A percentile compares a stretch with the other conserved stretches of the same genome.
Evolutionary conservation across 257 asterid genomes (phyloP).

Genomic region (Orobanche coerulescens): DNA sequence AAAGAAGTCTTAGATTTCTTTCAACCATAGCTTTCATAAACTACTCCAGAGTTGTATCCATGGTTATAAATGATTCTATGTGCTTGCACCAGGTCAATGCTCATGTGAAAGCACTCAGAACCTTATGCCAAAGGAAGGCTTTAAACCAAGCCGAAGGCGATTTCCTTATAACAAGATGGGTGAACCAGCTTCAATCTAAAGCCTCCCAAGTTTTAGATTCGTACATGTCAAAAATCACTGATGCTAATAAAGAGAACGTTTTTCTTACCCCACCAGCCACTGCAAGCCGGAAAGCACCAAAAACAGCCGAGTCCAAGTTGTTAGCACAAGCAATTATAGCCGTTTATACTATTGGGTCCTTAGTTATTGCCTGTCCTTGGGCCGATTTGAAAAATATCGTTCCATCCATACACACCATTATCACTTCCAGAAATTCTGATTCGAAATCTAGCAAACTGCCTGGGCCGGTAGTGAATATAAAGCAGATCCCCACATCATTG

Average conservation of each 20-base stretch:
- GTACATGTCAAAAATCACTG: slow-evolving; percentile 44
- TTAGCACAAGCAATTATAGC: slow-evolving; percentile 50
- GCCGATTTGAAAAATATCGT: slow-evolving; percentile 47
- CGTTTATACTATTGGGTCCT: slow-evolving; percentile 71
- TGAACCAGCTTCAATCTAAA: slow-evolving; percentile 49
- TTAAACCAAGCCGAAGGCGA: slow-evolving; percentile 48
- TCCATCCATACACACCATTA: slow-evolving; percentile 64
- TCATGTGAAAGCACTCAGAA: slow-evolving; percentile 80
- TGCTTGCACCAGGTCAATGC: slow-evolving; percentile 76
- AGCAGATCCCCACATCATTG: slow-evolving; percentile 61
- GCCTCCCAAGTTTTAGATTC: slow-evolving; percentile 48
- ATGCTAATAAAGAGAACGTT: slow-evolving; percentile 28
- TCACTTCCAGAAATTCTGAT: slow-evolving; percentile 59
- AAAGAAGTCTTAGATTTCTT: no score
- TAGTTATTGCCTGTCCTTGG: slow-evolving; percentile 64
- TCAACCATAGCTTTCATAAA: background rate
- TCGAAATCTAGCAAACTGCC: slow-evolving; percentile 44
- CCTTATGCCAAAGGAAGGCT: slow-evolving; percentile 78
- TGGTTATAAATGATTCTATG: background rate
- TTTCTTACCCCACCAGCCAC: slow-evolving; percentile 50
- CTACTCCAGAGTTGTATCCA: background rate
- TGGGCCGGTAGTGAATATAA: slow-evolving; percentile 33
- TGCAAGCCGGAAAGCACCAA: slow-evolving; percentile 30
- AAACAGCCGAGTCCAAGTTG: slow-evolving; percentile 33
- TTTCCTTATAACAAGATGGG: slow-evolving; percentile 66